Conservation (phyloP, 768 basidiomycete species). For the Tubosaeta brunneosetosa region DNA sequence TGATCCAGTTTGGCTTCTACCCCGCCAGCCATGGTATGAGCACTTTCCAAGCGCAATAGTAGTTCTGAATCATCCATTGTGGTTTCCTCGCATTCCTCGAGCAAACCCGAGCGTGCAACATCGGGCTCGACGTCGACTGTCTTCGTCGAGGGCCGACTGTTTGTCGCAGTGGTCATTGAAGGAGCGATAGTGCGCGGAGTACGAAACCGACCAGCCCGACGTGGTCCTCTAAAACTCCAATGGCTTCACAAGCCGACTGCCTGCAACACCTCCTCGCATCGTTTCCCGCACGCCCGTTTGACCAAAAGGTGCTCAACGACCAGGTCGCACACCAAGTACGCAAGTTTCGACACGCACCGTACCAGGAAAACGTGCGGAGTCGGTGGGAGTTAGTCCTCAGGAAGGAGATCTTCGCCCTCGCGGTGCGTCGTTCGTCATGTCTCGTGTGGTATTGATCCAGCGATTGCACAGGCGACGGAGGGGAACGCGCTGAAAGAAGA, state of each 20-base stretch:
- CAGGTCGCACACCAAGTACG: constrained; percentile 44
- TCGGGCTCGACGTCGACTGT: constrained; percentile 33
- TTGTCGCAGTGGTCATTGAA: constrained; percentile 20
- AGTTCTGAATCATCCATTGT: constrained; percentile 40
- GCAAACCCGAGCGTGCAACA: constrained; percentile 29
- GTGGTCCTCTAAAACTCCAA: constrained; percentile 17
- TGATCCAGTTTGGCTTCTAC: constrained; percentile 62
- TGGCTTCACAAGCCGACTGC: constrained; percentile 50
- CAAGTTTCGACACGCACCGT: constrained; percentile 39
- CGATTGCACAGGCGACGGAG: constrained; percentile 51
- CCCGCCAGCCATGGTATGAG: constrained; percentile 54
- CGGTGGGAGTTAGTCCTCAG: constrained; percentile 74
- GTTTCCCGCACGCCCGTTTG: constrained; percentile 48
- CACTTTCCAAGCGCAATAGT: constrained; percentile 50
- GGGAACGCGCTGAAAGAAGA: constrained; percentile 56
- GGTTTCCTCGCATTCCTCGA: constrained; percentile 27
- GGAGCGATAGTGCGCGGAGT: constrained; percentile 20
- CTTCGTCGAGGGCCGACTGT: constrained; percentile 4
- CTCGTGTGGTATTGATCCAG: background rate
- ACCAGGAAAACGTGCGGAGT: constrained; percentile 57
- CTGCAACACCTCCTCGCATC: constrained; percentile 48
- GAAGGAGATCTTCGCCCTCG: constrained; percentile 66
- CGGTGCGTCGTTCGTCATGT: constrained; percentile 44
- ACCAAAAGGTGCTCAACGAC: constrained; percentile 44
- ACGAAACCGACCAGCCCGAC: constrained; percentile 3